These are phyloP conservation scores for Penicillium steckii DNA, from an alignment of 495 filamentous ascomycete genomes.

Conservation along the genomic window DNA sequence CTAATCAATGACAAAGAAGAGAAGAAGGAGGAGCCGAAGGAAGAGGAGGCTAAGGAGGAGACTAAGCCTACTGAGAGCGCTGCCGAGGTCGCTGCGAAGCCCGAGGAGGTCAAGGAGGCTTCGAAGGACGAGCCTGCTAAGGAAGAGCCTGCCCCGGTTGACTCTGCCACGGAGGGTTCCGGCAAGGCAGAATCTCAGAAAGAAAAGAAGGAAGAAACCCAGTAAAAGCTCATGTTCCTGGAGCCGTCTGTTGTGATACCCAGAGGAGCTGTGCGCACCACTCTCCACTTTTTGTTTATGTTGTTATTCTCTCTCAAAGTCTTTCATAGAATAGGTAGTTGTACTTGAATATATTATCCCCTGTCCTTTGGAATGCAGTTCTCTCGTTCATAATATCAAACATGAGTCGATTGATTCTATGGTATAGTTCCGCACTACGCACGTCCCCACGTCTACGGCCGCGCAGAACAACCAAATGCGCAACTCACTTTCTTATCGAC, in stretches of 20 bases:
- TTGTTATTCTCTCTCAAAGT: background rate
- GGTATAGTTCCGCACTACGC: background rate
- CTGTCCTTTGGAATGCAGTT: background rate
- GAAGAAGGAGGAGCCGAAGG: slow-evolving; percentile 22
- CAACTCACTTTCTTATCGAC: slow-evolving; percentile 19
- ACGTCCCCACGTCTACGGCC: slow-evolving; percentile 10
- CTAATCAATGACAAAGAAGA: slow-evolving; percentile 20
- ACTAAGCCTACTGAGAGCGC: slow-evolving; percentile 12
- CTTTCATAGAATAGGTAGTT: background rate
- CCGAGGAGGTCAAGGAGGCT: slow-evolving; percentile 16
- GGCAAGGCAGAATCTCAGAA: slow-evolving; percentile 11
- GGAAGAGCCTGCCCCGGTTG: no score
- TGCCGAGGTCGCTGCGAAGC: slow-evolving; percentile 8
- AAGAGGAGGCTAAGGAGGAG: slow-evolving; percentile 7
- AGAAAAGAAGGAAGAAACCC: slow-evolving; percentile 9
- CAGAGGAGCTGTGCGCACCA: slow-evolving; percentile 20
- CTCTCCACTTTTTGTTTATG: slow-evolving; percentile 19
- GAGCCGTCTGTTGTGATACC: slow-evolving; percentile 27
- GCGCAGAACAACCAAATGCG: slow-evolving; percentile 9
- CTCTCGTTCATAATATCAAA: no score
- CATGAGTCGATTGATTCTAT: no score
- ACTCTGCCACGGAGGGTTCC: slow-evolving; percentile 13
- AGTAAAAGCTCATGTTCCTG: slow-evolving; percentile 19
- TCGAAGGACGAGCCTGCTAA: slow-evolving; percentile 17
- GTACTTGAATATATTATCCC: background rate